Percentiles rank a stretch among this genome's conserved stretches.
Conservation (phyloP, 1,284 basidiomycete species). For the Ganoderma leucocontextum region DNA sequence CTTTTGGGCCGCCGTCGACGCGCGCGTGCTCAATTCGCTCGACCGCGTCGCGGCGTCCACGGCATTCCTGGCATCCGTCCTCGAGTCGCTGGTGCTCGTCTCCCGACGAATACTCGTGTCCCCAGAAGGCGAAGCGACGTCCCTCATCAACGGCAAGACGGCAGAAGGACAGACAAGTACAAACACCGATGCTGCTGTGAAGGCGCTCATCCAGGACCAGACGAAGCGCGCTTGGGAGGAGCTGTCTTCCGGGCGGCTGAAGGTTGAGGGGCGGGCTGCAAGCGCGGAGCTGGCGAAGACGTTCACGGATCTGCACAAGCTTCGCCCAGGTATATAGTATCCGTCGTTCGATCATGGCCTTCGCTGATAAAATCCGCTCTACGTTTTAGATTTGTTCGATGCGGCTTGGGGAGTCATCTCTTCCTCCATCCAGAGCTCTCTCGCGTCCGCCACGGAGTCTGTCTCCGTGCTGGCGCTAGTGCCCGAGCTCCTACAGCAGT, state of each 20-base stretch:
- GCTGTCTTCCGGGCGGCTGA: conserved; percentile 50
- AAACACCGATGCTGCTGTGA: conserved; percentile 32
- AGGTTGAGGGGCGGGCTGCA: conserved; percentile 54
- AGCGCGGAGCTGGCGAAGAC: conserved; percentile 55
- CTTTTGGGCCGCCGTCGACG: conserved; percentile 82
- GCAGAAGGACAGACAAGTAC: not conserved
- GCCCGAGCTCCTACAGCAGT: conserved; percentile 52
- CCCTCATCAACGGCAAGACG: conserved; percentile 21
- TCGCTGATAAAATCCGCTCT: conserved; percentile 39
- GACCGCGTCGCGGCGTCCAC: conserved; percentile 57
- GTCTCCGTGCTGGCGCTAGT: conserved; percentile 47
- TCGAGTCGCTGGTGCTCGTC: conserved; percentile 76
- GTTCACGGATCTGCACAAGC: conserved; percentile 49
- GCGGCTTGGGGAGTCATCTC: conserved; percentile 54
- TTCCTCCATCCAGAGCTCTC: conserved; percentile 35
- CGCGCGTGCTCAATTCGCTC: conserved; percentile 64
- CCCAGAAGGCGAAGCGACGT: conserved; percentile 26
- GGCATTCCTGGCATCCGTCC: conserved; percentile 72
- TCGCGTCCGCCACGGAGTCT: conserved; percentile 28
- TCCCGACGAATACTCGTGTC: conserved; percentile 49
- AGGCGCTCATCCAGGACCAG: conserved; percentile 54
- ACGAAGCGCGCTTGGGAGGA: conserved; percentile 59
- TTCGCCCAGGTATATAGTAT: conserved; percentile 51
- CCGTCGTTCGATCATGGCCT: conserved; percentile 4
- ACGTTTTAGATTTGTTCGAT: conserved; percentile 46